phyloP scores from a whole-genome alignment of 192 early-diverging fungal species.

The Mortierella alpina region DNA sequence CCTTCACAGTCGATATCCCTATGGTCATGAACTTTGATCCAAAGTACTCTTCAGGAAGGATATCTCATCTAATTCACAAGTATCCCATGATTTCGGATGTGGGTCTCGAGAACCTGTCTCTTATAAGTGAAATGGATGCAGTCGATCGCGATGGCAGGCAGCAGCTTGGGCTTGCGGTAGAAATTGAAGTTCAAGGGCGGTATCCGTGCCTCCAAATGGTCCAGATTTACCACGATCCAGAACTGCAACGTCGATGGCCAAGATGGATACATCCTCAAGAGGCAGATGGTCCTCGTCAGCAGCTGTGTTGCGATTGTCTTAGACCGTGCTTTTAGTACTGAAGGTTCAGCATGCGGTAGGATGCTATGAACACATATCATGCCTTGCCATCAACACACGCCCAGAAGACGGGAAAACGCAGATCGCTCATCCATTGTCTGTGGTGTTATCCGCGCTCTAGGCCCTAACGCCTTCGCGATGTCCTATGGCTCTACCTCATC shows the following conservation, averaged over 20 bases:
- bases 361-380: not conserved
- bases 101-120: slow-evolving; percentile 41
- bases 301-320: slow-evolving; percentile 39
- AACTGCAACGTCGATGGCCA: slow-evolving; percentile 47
- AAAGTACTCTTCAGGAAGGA: slow-evolving; percentile 35
- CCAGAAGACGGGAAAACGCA: no score
- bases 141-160: slow-evolving; percentile 28
- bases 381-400: not conserved
- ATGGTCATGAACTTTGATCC: slow-evolving; percentile 51
- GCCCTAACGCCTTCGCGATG: slow-evolving; percentile 42
- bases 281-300: slow-evolving; percentile 48
- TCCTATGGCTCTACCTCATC: slow-evolving; percentile 28
- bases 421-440: no score
- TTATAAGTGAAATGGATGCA: slow-evolving; percentile 21
- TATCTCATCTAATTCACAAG: slow-evolving; percentile 44
- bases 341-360: slow-evolving; percentile 39
- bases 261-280: slow-evolving; percentile 40
- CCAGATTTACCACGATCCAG: slow-evolving; percentile 41
- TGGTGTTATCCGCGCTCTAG: not conserved
- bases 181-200: slow-evolving; percentile 39
- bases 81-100: slow-evolving; percentile 35
- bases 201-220: slow-evolving; percentile 33
- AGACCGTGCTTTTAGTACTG: slow-evolving; percentile 41
- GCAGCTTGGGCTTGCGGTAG: slow-evolving; percentile 42
- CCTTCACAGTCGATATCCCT: slow-evolving; percentile 40